Evolutionary conservation across 106 monocot species (phyloP).

Genomic region (Chionographis japonica): DNA sequence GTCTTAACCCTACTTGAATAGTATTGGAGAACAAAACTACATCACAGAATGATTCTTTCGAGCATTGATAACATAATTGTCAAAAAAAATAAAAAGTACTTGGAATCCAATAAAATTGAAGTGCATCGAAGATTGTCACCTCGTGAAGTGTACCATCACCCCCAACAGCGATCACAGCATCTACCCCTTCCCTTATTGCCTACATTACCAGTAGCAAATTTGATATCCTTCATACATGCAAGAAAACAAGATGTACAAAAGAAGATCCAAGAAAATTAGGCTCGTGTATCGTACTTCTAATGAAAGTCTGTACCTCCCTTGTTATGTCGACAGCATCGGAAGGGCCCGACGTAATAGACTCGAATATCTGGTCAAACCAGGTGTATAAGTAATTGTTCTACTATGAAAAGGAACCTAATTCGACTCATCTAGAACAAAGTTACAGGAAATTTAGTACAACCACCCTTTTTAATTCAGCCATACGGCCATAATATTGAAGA

Average conservation of each 20-base stretch:
- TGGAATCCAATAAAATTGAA: background rate
- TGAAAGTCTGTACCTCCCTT: slow-evolving; percentile 65
- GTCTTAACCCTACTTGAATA: too few relatives aligned
- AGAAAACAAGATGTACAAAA: background rate
- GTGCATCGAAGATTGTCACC: slow-evolving; percentile 25
- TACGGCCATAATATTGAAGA: too few relatives aligned
- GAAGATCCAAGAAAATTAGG: slow-evolving; percentile 1
- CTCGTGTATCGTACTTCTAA: slow-evolving; percentile 24
- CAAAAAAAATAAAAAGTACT: too few relatives aligned
- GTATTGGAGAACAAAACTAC: too few relatives aligned
- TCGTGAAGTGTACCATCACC: slow-evolving; percentile 99
- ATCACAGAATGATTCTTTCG: too few relatives aligned
- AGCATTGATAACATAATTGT: too few relatives aligned
- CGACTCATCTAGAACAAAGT: too few relatives aligned
- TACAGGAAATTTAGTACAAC: too few relatives aligned
- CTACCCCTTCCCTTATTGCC: slow-evolving; percentile 93
- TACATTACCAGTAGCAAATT: slow-evolving; percentile 6
- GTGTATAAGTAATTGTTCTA: background rate
- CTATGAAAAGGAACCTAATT: background rate
- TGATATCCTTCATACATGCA: background rate
- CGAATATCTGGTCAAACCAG: slow-evolving; percentile 46
- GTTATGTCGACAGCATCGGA: slow-evolving; percentile 80
- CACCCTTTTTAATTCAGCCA: too few relatives aligned
- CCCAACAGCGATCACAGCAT: slow-evolving; percentile 96
- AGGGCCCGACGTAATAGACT: slow-evolving; percentile 84